Conservation (phyloP, 306 rosid genomes). For the Sicyos baderoa region DNA sequence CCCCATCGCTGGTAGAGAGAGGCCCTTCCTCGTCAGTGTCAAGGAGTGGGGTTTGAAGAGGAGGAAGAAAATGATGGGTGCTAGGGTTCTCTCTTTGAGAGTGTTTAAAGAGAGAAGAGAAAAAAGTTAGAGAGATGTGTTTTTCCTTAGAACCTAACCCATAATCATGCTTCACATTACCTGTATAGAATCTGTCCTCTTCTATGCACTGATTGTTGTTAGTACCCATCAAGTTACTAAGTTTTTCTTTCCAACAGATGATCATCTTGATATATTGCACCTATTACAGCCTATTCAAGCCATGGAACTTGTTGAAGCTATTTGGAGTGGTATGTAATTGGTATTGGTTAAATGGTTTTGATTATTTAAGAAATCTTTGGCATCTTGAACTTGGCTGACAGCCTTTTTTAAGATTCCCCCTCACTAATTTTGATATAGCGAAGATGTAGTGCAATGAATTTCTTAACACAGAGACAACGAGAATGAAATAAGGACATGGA, state of each 20-base stretch:
- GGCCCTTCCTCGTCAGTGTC: no score
- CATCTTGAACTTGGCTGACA: slow-evolving; percentile 6
- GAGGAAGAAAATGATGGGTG: no score
- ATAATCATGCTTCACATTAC: not conserved
- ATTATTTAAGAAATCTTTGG: not conserved
- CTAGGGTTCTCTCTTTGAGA: no score
- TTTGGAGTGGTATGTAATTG: slow-evolving; percentile 7
- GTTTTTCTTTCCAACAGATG: slow-evolving; percentile 1
- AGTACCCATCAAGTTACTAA: not conserved
- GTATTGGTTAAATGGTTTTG: not conserved
- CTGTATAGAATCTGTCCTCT: not conserved
- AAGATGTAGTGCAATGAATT: not conserved
- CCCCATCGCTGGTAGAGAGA: no score
- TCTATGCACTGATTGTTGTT: not conserved
- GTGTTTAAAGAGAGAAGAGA: no score
- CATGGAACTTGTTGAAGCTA: slow-evolving; percentile 7
- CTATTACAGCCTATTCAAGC: slow-evolving; percentile 10
- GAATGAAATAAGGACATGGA: not conserved
- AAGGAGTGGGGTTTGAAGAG: no score
- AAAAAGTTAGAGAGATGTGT: no score
- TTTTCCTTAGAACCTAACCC: no score
- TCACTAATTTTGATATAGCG: not conserved
- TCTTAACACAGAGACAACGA: not conserved
- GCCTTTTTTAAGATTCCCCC: not conserved
- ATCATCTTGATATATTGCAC: slow-evolving; percentile 9